Base-by-base conservation (phyloP, 2,329 filamentous ascomycete genomes). In the Colletotrichum siamense region DNA sequence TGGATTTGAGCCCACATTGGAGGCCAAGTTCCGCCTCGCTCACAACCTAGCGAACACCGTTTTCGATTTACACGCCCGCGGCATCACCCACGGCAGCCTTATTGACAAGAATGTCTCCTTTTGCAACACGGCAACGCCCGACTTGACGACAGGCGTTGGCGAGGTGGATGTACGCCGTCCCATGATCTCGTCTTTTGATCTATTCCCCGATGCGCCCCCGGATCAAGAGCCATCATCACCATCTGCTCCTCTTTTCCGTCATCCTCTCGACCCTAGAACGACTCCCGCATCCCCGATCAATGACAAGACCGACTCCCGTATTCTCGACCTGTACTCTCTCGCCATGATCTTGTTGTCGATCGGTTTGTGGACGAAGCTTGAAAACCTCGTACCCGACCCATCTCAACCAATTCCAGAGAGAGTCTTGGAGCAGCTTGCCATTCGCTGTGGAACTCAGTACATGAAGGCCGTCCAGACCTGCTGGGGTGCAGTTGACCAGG, bases 1-100 rank as follows among this genome's bases (percentile, higher is more conserved):
- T 1, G 87, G 87, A 67, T 90, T 89, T 44, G 92, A 94, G 80
- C 94, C 94, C 0, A 90, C 91, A 44, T 87, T 96, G 1, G 95
- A 96, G 84, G 92, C 93, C 74, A 95, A 95, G 80, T 96, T 95
- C 80, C 90, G 93, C 16, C 87, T 96, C 67, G 94, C 94, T 5
- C 89, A 94, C 69, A 95, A 95, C 78, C 87, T 96, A 5, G 91
- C 91, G 36, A 93, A 93, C 78, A 94, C 94, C 5, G 89, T 96
- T 39, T 95, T 94, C 80, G 93, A 94, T 78, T 87, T 96, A 82
- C 94, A 96, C 81, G 89, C 90, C 4, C 89, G 93, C 55, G 91
- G 92, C 16, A 91, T 95, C 69, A 90, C 90, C 1, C 95, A 96
- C 82, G 93, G 94, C 6, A 93, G 94, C 79, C 89, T 96, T 34